Evolutionary conservation across 257 asterid species (phyloP), one percentile per base, ranked within the genome.

Genomic region (Parsonsia alboflavescens): DNA sequence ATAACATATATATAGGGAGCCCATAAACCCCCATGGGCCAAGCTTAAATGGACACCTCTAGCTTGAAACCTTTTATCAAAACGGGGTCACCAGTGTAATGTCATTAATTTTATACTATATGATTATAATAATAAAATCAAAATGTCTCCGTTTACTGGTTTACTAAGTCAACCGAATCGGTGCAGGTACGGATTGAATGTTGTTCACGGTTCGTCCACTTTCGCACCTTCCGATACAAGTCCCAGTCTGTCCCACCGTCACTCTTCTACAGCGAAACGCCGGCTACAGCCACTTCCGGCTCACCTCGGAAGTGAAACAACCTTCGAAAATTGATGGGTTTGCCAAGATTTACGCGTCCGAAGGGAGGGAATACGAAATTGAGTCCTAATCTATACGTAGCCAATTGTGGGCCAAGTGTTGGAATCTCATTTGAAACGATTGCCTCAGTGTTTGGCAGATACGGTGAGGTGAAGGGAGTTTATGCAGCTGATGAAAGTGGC

Each of bases 361-460:
- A 81, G 80, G 85, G 82, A 72, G 85, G 86, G 72, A 81, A 70
- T 7, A 72, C 71, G 4, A 86, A 78, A 12, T 76, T 76, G 13
- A 92, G 96, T 75, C 86, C 95, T 67, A 94, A 92, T 81, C 91
- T 94, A 28, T 94, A 83, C 65, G 96, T 94, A 68, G 98, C 98
- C 36, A 94, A 94, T 77, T 94, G 98, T 78, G 99, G 99, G 26
- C 99, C 99, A 6, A 89, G 93, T 1, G 91, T 94, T 50, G 99
- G 97, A 44, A 82, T 90, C 53, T 86, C 97, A 1, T 77, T 84
- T 44, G 96, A 91, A 10, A 52, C 80, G 39, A 89, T 94, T 80
- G 84, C 87, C 16, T 80, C 90, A 4, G 97, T 75, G 4, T 94
- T 94, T 74, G 84, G 86, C 57, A 68, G 69, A 11, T 92, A 80